Base-by-base conservation (phyloP, 805 yeast species). In the Hyphopichia homilentoma region DNA sequence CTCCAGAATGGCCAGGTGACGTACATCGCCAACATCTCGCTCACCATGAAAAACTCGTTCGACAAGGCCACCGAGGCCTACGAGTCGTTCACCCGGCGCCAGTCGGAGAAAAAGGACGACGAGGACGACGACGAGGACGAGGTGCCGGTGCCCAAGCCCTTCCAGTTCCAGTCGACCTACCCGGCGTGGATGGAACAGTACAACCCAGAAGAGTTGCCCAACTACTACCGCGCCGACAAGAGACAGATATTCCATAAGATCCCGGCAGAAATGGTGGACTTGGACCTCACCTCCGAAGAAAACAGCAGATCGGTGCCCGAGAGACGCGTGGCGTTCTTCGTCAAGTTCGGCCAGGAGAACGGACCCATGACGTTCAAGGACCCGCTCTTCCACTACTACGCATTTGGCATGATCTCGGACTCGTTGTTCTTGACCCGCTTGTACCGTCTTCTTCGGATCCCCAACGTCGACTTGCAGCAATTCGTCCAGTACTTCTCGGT, bases 361-460 rank as follows among this genome's bases (percentile, higher is more conserved):
- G 45, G 43, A 31, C 39, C 27, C 11, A 35, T 49, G 11, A 34
- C 31, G 4, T 34, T 41, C 22, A 38, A 39, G 4, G 44, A 50
- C 27, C 33, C 35, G 3, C 43, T 38, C 13, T 56, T 38, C 38
- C 54, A 74, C 38, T 78, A 73, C 53, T 77, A 71, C 6, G 81
- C 81, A 0, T 48, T 79, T 29, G 79, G 81, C 2, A 75, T 75
- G 37, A 54, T 78, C 7, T 70, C 83, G 0, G 87, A 81, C 47
- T 67, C 79, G 9, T 68, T 73, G 35, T 68, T 75, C 35, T 52
- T 81, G 30, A 64, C 73, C 9, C 54, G 79, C 2, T 58, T 77
- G 21, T 75, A 74, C 43, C 67, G 81, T 36, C 57, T 73, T 33
- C 69, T 77, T 34, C 51, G 65, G 4, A 32, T 73, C 32, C 53